These are phyloP conservation scores for Cyberlindnera xishuangbannaensis DNA, from an alignment of 805 yeast species.

Conservation along the genomic window DNA sequence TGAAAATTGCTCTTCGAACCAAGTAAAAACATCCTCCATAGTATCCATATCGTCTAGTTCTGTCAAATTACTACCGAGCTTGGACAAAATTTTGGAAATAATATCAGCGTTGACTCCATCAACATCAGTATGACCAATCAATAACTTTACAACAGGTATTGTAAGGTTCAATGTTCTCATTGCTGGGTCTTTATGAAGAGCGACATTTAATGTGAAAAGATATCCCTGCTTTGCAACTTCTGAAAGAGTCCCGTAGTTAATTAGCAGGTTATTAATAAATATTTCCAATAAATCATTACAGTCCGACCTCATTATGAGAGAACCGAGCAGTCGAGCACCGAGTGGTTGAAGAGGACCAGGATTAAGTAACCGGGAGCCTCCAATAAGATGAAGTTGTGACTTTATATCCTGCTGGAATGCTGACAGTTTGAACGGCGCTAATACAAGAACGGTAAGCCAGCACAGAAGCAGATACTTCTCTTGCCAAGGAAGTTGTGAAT, in stretches of 20 bases:
- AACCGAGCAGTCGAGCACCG: conserved; percentile 26
- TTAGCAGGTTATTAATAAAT: conserved; percentile 13
- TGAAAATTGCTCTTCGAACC: conserved; percentile 39
- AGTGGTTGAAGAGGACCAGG: conserved; percentile 38
- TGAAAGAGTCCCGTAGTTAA: conserved; percentile 11
- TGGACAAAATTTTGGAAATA: conserved; percentile 22
- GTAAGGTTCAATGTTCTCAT: conserved; percentile 1
- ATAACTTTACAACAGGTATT: not conserved
- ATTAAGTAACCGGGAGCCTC: conserved; percentile 1
- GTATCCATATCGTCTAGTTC: conserved; percentile 14
- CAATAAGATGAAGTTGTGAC: conserved; percentile 28
- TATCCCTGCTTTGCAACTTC: conserved; percentile 12
- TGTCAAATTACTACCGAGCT: conserved; percentile 14
- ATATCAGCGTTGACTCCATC: conserved; percentile 10
- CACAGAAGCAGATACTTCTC: conserved; percentile 45
- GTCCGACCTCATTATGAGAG: conserved; percentile 26
- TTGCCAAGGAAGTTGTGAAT: conserved; percentile 42
- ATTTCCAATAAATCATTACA: conserved; percentile 8
- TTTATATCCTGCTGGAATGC: conserved; percentile 30
- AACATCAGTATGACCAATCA: not conserved
- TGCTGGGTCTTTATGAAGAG: conserved; percentile 19
- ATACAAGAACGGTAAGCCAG: conserved; percentile 66
- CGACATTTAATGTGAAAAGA: conserved; percentile 16
- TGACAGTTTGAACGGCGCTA: conserved; percentile 68
- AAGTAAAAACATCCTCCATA: conserved; percentile 45